Evolutionary conservation across 1,284 basidiomycete species (phyloP), one percentile per base, ranked within the genome.

Genomic region (Phellopilus nigrolimitatus): DNA sequence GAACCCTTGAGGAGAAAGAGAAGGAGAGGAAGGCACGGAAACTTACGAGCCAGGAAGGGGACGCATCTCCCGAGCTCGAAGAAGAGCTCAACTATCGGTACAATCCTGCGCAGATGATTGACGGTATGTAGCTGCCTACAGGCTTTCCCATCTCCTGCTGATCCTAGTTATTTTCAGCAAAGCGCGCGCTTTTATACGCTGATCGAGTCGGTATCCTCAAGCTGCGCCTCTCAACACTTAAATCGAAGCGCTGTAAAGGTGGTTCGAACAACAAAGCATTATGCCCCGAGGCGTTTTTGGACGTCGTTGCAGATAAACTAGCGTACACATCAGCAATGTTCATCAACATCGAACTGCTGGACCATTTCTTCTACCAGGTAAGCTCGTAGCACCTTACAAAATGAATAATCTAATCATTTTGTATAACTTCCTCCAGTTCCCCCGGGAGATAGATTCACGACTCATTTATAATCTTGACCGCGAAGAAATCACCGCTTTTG

Each of bases 351-450:
- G 95, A 99, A 68, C 75, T 99, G 7, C 79, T 99, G 1, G 91
- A 95, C 63, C 94, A 98, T 63, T 99, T 99, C 78, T 98, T 99
- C 74, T 97, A 98, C 65, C 91, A 94, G 74, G 90, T 89, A 59
- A 49, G 75, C 62, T 28, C 21, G 19, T 22, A 27, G 21, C 13
- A n/a, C 49, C 17, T 41, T 19, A n/a, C 12, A 34, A 46, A 37
- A n/a, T 30, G n/a, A 21, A n/a, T 42, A 34, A 2, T 17, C 13
- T 12, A 42, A 49, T 56, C n/a, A 13, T n/a, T 37, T 3, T n/a
- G n/a, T 37, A 33, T 48, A 17, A 22, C 28, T 8, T 31, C 22
- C 17, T 51, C 2, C 54, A 97, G 86, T 97, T 99, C 74, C 95
- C 95, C 49, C 84, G 95, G 30, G 95, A 98, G 71, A 95, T 99